These are phyloP conservation scores for Venturia carpophila DNA, from an alignment of 2,329 filamentous ascomycete genomes.

Conservation along the genomic window DNA sequence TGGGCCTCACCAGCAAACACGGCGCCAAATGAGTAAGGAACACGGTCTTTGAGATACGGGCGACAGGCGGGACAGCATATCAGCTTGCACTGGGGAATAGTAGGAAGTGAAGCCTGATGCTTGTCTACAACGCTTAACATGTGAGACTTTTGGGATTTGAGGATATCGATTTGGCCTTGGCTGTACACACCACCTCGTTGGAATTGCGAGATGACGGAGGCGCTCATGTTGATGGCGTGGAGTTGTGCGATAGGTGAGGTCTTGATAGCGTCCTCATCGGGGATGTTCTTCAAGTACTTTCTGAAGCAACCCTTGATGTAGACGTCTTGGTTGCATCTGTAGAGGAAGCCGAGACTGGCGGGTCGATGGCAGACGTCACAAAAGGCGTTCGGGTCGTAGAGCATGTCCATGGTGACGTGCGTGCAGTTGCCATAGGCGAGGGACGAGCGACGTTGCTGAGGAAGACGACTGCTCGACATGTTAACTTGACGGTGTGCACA, in stretches of 20 bases:
- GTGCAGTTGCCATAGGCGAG: constrained; percentile 43
- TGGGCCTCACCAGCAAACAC: constrained; percentile 33
- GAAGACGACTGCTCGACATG: not conserved
- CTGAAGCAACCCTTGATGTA: not conserved
- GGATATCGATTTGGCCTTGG: constrained; percentile 11
- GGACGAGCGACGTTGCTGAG: not conserved
- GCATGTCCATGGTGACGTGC: constrained; percentile 59
- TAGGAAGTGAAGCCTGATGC: not conserved
- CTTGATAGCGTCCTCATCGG: not conserved
- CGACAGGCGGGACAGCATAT: constrained; percentile 35
- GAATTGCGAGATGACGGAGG: constrained; percentile 29
- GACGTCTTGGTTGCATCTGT: constrained; percentile 61
- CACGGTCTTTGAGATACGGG: constrained; percentile 41
- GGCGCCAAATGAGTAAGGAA: constrained; percentile 38
- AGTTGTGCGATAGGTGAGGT: constrained; percentile 20
- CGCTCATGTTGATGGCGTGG: constrained; percentile 27
- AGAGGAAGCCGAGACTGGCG: constrained; percentile 62
- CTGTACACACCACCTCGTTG: constrained; percentile 24
- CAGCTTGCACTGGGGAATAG: constrained; percentile 34
- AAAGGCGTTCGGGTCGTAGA: constrained; percentile 44
- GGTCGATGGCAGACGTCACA: constrained; percentile 53
- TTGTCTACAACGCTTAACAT: constrained; percentile 9
- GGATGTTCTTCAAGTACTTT: not conserved
- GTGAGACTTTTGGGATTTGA: constrained; percentile 29
- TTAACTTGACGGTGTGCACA: not conserved